These are phyloP conservation scores for Sugiyamaella floridensis DNA, from an alignment of 805 yeast species.

Conservation along the genomic window DNA sequence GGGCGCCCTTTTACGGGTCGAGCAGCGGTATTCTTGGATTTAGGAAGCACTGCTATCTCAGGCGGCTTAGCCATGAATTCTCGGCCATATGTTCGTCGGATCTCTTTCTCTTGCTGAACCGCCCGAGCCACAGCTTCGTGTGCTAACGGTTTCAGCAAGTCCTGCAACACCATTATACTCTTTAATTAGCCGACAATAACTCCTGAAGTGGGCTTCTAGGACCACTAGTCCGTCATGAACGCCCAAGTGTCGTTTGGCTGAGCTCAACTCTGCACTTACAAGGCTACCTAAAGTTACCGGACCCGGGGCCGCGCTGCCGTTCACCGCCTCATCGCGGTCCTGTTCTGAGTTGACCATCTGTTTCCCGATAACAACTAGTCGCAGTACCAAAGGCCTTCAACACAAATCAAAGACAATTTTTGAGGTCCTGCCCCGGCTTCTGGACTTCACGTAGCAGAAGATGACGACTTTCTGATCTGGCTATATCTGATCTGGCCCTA, in stretches of 20 bases:
- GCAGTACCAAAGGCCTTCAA: not conserved
- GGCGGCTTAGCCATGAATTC: constrained; percentile 18
- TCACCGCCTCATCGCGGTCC: not conserved
- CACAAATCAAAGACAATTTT: too few species aligned
- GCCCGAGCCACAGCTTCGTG: constrained; percentile 32
- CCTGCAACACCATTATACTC: constrained; percentile 22
- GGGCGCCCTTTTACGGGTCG: constrained; percentile 22
- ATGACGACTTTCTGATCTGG: not conserved
- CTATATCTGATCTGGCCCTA: too few species aligned
- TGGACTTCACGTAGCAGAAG: not conserved
- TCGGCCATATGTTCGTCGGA: constrained; percentile 30
- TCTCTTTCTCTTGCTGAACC: constrained; percentile 27
- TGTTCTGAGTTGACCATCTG: not conserved
- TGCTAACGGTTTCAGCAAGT: constrained; percentile 27
- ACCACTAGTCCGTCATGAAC: too few species aligned
- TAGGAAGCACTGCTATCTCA: constrained; percentile 1
- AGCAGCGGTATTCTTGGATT: not conserved
- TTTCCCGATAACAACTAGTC: not conserved
- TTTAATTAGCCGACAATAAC: not conserved
- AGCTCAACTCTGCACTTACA: constrained; percentile 6
- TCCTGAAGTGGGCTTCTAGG: too few species aligned
- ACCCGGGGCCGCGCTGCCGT: not conserved
- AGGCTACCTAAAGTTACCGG: constrained; percentile 10
- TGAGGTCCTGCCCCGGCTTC: too few species aligned
- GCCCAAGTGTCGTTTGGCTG: too few species aligned